Conservation (phyloP, 129 eudicot species). For the Helianthus tuberosus region DNA sequence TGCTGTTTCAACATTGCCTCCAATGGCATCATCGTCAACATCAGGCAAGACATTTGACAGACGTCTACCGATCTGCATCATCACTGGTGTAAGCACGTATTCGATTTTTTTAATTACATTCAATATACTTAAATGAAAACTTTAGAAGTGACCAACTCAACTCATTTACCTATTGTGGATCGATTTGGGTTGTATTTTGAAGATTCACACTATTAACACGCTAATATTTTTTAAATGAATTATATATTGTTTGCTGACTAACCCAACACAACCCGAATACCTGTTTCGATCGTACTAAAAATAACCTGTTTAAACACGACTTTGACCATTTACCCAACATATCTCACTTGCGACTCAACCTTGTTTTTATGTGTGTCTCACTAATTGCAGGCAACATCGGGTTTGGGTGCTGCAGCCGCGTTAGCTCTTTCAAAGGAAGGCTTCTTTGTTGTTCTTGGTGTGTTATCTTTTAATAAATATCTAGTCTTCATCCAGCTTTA, state of each 20-base stretch:
- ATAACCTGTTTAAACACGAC: background rate
- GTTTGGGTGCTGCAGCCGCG: slow-evolving; percentile 93
- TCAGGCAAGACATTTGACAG: slow-evolving; percentile 12
- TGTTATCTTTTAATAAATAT: slow-evolving; percentile 10
- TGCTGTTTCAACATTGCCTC: slow-evolving; percentile 31
- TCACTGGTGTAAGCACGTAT: slow-evolving; percentile 72
- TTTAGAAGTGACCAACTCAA: too few species aligned
- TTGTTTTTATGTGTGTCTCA: slow-evolving; percentile 17
- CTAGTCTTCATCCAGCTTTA: slow-evolving; percentile 2
- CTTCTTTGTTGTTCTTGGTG: slow-evolving; percentile 80
- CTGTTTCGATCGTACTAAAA: background rate
- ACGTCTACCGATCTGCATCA: slow-evolving; percentile 62
- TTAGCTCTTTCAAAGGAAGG: slow-evolving; percentile 75
- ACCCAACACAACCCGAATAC: background rate
- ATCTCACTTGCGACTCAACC: background rate
- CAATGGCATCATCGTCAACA: slow-evolving; percentile 25
- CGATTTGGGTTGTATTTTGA: background rate
- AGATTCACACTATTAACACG: background rate
- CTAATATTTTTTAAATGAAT: background rate
- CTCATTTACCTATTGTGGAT: too few species aligned
- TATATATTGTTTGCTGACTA: background rate
- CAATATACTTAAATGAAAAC: too few species aligned
- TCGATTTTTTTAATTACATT: background rate
- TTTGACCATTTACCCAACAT: background rate
- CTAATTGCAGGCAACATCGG: slow-evolving; percentile 78